Evolutionary conservation across 2,329 filamentous ascomycete species (phyloP), one percentile per base, ranked within the genome.

Genomic region (Colletotrichum liaoningense): DNA sequence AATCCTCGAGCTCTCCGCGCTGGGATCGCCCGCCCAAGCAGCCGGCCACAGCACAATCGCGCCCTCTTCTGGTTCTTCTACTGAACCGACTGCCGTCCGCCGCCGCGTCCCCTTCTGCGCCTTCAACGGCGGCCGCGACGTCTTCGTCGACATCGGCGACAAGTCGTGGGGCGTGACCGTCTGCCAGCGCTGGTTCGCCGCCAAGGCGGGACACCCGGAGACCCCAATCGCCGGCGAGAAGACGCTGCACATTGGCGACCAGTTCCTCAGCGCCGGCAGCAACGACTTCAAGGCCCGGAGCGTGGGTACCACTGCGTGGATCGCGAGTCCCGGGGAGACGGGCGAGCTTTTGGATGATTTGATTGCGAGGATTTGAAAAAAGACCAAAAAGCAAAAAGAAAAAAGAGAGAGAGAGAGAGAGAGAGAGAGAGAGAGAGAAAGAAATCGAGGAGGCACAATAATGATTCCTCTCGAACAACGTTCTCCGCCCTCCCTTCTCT

Each of bases 81-180:
- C 57, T 2, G 12, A 22, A 12, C 30, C 59, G 4, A 14, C 63
- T 26, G 24, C 26, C 4, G 6, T 24, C 19, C 63, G 78, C 30
- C 78, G 79, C 7, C 77, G 80, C 28, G 85, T 99, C 38, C 97
- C 97, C 0, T 99, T 98, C 80, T 99, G 97, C 81, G 97, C 97
- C 26, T 99, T 99, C 87, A 99, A 99, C 82, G 97, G 96, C 67
- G 97, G 97, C 12, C 96, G 97, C 75, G 97, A 99, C 81, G 95
- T 98, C 55, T 99, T 99, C 83, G 95, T 99, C 67, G 97, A 99
- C 81, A 98, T 99, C 79, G 97, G 97, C 69, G 97, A 99, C 85
- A 99, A 99, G 85, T 95, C 93, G 66, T 97, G 95, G 93, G 97
- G 97, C 76, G 97, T 99, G 3, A 89, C 94, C 42, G 95, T 95